Evolutionary conservation across 257 asterid genomes (phyloP), one percentile per base, ranked within the genome.

Genomic region (Forsythia suspensa): DNA sequence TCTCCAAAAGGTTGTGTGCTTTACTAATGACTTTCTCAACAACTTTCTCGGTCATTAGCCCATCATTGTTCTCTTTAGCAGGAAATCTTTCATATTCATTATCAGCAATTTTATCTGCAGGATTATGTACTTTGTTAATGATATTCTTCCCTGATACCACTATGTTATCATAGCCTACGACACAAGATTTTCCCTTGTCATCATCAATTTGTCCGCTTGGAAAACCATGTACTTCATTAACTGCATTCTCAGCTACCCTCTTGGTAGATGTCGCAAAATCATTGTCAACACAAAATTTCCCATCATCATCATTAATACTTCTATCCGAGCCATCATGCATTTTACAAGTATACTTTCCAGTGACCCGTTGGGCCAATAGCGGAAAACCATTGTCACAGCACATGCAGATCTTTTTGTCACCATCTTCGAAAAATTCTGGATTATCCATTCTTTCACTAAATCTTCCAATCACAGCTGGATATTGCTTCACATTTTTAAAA

Each of bases 31-130:
- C 61, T 74, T 82, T 73, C 77, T 79, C 59, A 44, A 36, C 37
- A 51, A 74, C 61, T 74, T 82, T 73, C 77, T 79, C 59, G 40
- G 84, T 80, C 77, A 83, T 81, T 55, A 29, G 13, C n/a, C 78
- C 75, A 46, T 48, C 75, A 41, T 70, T 74, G 66, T 71, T 71
- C 36, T 61, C 76, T 41, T 29, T 16, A 39, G 65, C 34, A 34
- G 77, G 37, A 42, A 21, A 24, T 3, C 29, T 78, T 73, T 67
- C 86, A 55, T 20, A 77, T 24, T 55, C 86, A 79, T 40, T 52
- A 59, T 48, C 79, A 71, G 10, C 44, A 70, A 20, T 59, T 71
- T 39, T 76, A 59, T 82, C 84, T 41, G 75, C 78, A 43, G 36
- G 15, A 70, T 71, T 70, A 63, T 71, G 77, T 24, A 63, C 63